Evolutionary conservation across 108 stramenopile genomes (phyloP).

Genomic region (Cyclostephanos tholiformis): DNA sequence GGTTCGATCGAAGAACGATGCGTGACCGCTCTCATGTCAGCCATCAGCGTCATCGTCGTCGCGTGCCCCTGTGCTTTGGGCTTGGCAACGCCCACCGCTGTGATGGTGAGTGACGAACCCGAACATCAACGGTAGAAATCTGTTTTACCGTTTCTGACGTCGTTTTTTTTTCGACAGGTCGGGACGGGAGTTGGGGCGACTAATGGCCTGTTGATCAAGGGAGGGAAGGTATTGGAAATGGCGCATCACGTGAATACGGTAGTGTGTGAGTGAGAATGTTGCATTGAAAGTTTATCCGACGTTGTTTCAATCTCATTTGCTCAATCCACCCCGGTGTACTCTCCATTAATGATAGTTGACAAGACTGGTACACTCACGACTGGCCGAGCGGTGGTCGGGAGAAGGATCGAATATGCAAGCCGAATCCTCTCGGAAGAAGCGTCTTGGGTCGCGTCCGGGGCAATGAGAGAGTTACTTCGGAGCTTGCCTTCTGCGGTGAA

Average conservation of each 20-base stretch:
- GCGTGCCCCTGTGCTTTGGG: conserved; percentile 97
- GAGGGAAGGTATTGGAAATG: conserved; percentile 92
- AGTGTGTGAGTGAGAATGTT: conserved; percentile 42
- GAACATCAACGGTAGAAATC: neutral
- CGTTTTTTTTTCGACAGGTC: neutral
- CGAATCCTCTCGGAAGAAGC: conserved; percentile 4
- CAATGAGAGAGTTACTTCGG: conserved; percentile 41
- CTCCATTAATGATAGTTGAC: conserved; percentile 64
- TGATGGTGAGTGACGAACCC: conserved; percentile 74
- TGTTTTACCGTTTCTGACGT: neutral
- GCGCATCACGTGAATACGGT: conserved; percentile 84
- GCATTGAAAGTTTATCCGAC: neutral
- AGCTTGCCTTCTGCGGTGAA: conserved; percentile 45
- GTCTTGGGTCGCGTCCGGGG: conserved; percentile 3
- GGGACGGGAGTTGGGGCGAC: conserved; percentile 96
- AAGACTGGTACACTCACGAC: conserved; percentile 98
- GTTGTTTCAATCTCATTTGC: conserved; percentile 16
- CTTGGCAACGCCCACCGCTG: conserved; percentile 97
- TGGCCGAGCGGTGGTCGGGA: conserved; percentile 81
- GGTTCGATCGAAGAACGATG: conserved; percentile 51
- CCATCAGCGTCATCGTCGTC: conserved; percentile 91
- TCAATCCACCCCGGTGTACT: neutral
- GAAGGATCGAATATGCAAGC: conserved; percentile 53
- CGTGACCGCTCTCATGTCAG: conserved; percentile 70
- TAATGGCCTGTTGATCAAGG: conserved; percentile 96